Base-by-base conservation (phyloP, 352 stramenopile species). In the Phytophthora fragariaefolia region DNA sequence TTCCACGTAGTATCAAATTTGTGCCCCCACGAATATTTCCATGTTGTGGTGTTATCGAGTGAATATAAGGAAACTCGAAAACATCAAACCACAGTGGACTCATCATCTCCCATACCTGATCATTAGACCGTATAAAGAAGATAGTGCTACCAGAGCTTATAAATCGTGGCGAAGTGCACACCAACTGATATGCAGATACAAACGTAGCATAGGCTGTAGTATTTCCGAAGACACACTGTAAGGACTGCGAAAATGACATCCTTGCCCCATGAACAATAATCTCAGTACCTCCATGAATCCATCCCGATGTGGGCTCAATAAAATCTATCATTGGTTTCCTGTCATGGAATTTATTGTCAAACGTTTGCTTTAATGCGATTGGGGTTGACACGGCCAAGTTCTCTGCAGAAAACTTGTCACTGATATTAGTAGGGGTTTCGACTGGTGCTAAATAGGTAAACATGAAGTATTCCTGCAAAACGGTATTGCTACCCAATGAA, bases 161-260 rank as follows among this genome's bases (percentile, higher is more conserved):
- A 10, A 79, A 60, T 12, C 40, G 46, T 6, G 78, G 71, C 22
- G 71, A 74, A 22, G 62, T 58, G 24, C 78, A 87, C 6, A 66
- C 42, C 2, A 84, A 10, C 15, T 73, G 67, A 43, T 55, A 6
- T 0, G 24, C 28, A 0, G 78, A 83, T 12, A 75, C 2, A 4
- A 73, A 81, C 1, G 67, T 58, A 28, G 78, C 73, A 7, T 46
- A 42, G 0, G 76, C 66, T 4, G 59, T 38, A 1, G 32, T 56
- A 13, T 73, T 54, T 4, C 76, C 78, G 36, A 87, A 84, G 8
- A 79, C 26, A 46, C 78, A 87, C 17, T 79, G 46, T 3, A 76
- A 48, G 3, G 30, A 46, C 13, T 60, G 8, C 1, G 52, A 71
- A 49, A 66, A 77, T 0, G 10, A 6, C 32, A 84, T 73, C 42